These are phyloP conservation scores for Chlorophyllum brunneum DNA, from an alignment of 768 basidiomycete genomes.

Conservation along the genomic window DNA sequence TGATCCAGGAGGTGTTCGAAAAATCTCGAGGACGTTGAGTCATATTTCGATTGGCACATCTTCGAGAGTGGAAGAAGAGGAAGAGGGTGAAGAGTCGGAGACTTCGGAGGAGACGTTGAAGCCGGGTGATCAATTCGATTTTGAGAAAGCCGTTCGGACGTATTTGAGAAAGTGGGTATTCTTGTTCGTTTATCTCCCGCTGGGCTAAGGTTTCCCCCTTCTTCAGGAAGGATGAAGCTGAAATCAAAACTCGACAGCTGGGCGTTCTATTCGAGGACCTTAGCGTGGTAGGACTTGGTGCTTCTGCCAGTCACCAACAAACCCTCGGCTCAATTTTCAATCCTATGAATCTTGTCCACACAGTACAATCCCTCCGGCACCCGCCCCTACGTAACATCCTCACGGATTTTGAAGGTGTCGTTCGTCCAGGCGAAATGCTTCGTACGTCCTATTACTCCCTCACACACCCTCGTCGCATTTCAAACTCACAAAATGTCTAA, in stretches of 20 bases:
- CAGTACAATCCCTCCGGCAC: conserved; percentile 45
- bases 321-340: conserved; percentile 66
- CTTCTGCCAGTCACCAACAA: conserved; percentile 48
- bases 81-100: conserved; percentile 16
- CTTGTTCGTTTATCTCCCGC: neutral
- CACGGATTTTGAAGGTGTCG: conserved; percentile 56
- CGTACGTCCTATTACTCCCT: conserved; percentile 38
- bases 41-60: conserved; percentile 17
- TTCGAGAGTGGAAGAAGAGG: neutral
- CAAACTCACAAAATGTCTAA: neutral
- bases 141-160: conserved; percentile 29
- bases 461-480: neutral
- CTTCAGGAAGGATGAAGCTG: conserved; percentile 41
- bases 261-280: conserved; percentile 61
- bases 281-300: conserved; percentile 55
- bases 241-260: conserved; percentile 50
- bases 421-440: conserved; percentile 75
- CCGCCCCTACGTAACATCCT: conserved; percentile 65
- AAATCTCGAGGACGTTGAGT: conserved; percentile 35
- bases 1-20: conserved; percentile 46
- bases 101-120: conserved; percentile 23
- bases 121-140: conserved; percentile 29
- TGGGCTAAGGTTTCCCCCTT: neutral
- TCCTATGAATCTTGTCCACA: conserved; percentile 39
- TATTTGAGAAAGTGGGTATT: conserved; percentile 31